These are phyloP conservation scores for Candida xiaguanensis DNA, from an alignment of 805 yeast genomes.

Conservation along the genomic window DNA sequence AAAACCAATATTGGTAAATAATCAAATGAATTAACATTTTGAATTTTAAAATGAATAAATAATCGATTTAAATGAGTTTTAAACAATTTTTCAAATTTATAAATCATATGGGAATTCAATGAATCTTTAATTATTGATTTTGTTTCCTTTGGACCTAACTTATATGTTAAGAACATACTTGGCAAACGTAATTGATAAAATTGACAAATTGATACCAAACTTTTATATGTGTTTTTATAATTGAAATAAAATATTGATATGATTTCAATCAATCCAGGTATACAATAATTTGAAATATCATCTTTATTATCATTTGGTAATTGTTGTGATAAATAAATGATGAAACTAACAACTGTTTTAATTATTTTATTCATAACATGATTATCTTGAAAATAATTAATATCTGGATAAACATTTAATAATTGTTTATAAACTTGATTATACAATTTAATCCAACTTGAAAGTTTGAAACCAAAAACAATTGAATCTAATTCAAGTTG, in stretches of 20 bases:
- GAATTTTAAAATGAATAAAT: constrained; percentile 45
- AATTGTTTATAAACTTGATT: constrained; percentile 15
- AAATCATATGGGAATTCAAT: constrained; percentile 6
- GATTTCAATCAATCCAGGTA: constrained; percentile 33
- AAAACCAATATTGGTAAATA: constrained; percentile 41
- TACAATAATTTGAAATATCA: constrained; percentile 20
- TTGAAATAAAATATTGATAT: constrained; percentile 41
- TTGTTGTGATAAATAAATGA: constrained; percentile 13
- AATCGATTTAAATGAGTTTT: constrained; percentile 40
- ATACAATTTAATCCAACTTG: constrained; percentile 4
- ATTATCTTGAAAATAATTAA: constrained; percentile 15
- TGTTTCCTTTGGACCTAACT: constrained; percentile 5
- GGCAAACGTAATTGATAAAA: constrained; percentile 30
- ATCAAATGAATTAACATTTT: constrained; percentile 37
- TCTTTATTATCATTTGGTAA: constrained; percentile 9
- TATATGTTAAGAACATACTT: constrained; percentile 12
- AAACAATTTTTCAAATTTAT: constrained; percentile 47
- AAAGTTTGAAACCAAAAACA: constrained; percentile 3
- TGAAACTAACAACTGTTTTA: constrained; percentile 29
- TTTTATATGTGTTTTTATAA: constrained; percentile 27
- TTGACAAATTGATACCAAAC: constrained; percentile 39
- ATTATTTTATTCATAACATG: constrained; percentile 13
- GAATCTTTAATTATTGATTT: constrained; percentile 7
- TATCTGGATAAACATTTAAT: constrained; percentile 18
- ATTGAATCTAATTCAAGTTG: not conserved